These are phyloP conservation scores for Euphorbia schlechtendalii DNA, from an alignment of 441 rosid species.

Conservation along the genomic window DNA sequence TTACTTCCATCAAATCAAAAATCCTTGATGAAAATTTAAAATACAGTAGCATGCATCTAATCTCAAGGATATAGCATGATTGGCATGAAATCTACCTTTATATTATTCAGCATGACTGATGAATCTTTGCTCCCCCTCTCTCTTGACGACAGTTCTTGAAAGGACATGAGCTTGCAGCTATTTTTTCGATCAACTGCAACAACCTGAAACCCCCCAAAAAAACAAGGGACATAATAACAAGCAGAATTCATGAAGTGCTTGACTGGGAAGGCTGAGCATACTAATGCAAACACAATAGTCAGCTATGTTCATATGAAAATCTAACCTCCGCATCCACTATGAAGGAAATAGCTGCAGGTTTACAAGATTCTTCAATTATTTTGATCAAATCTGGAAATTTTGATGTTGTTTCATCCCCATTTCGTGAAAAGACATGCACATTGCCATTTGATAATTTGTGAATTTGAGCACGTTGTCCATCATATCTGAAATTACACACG, in stretches of 20 bases:
- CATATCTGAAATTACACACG: conserved; percentile 50
- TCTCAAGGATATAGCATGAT: conserved; percentile 5
- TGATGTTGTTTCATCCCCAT: conserved; percentile 81
- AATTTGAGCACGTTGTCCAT: conserved; percentile 93
- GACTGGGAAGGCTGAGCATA: background rate
- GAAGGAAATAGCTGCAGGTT: conserved; percentile 54
- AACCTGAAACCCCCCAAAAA: conserved; percentile 57
- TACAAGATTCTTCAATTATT: conserved; percentile 47
- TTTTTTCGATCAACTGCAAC: conserved; percentile 82
- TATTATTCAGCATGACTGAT: conserved; percentile 39
- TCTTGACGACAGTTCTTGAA: conserved; percentile 88
- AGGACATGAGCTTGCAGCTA: conserved; percentile 73
- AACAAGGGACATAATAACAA: conserved; percentile 11
- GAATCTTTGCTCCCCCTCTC: conserved; percentile 78
- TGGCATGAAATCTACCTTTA: conserved; percentile 47
- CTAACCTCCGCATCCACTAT: conserved; percentile 87
- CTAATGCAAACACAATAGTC: conserved; percentile 1
- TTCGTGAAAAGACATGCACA: conserved; percentile 65
- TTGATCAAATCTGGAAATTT: conserved; percentile 73
- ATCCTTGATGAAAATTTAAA: background rate
- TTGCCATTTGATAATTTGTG: conserved; percentile 59
- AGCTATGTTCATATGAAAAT: conserved; percentile 13
- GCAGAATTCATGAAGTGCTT: background rate
- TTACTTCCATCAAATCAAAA: background rate
- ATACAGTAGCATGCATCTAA: conserved; percentile 12